A percentile compares a stretch with the other conserved stretches of the same genome.
Conservation (phyloP, 2,329 filamentous ascomycete species). For the Intubia oerlemansii region DNA sequence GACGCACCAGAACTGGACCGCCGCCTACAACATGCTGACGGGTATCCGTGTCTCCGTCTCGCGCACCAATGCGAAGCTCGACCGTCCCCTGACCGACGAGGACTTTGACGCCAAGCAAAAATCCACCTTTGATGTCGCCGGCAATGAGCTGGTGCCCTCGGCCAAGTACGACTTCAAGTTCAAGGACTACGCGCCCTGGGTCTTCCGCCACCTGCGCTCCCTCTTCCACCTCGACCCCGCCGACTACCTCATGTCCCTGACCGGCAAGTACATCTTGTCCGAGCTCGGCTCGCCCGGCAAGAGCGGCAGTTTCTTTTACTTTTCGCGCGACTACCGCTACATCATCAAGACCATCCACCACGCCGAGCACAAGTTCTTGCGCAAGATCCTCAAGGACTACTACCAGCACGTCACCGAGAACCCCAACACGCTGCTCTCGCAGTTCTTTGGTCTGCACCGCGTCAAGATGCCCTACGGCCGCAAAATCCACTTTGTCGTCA, state of each 20-base stretch:
- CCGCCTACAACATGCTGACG: constrained; percentile 98
- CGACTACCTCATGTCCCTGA: constrained; percentile 94
- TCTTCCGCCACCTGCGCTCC: constrained; percentile 77
- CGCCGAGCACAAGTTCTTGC: constrained; percentile 70
- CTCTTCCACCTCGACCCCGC: constrained; percentile 86
- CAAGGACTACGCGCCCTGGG: constrained; percentile 99
- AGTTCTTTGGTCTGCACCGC: constrained; percentile 91
- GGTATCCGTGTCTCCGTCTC: constrained; percentile 95
- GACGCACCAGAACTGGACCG: constrained; percentile 91
- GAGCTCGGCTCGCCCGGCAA: constrained; percentile 94
- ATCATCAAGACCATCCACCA: constrained; percentile 99
- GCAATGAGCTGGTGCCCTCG: constrained; percentile 90
- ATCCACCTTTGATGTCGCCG: constrained; percentile 96
- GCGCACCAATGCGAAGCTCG: constrained; percentile 88
- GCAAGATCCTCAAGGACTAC: constrained; percentile 74
- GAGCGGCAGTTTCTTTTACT: constrained; percentile 98
- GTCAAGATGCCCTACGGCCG: constrained; percentile 97
- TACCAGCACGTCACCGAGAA: constrained; percentile 84
- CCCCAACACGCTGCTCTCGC: constrained; percentile 88
- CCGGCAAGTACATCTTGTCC: constrained; percentile 95
- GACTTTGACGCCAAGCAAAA: constrained; percentile 94
- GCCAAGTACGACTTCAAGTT: constrained; percentile 99
- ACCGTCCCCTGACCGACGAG: constrained; percentile 69
- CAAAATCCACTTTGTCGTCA: constrained; percentile 98
- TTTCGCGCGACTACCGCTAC: constrained; percentile 97